Evolutionary conservation across 257 asterid species (phyloP).

Genomic region (Ilex asprella): DNA sequence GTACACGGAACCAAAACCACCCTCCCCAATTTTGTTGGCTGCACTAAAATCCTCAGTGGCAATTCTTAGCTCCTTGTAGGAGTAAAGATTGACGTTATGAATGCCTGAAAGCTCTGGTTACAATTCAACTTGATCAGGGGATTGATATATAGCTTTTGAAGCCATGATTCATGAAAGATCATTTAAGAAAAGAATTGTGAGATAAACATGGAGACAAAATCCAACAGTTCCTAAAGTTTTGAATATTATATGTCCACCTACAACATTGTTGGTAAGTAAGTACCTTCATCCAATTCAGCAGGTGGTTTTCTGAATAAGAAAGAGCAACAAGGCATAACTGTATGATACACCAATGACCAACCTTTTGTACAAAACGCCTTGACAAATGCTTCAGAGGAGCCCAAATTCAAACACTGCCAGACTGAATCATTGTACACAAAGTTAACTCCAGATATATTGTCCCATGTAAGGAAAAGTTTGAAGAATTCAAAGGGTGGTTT

Average conservation of each 20-base stretch:
- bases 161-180: neutral
- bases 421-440: neutral
- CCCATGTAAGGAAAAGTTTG: too few species aligned
- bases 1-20: conserved; percentile 92
- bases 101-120: conserved; percentile 59
- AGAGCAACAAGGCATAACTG: conserved; percentile 69
- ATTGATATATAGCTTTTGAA: neutral
- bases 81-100: conserved; percentile 47
- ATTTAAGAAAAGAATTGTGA: neutral
- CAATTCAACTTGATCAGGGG: conserved; percentile 24
- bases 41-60: conserved; percentile 74
- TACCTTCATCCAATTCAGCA: conserved; percentile 49
- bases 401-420: conserved; percentile 14
- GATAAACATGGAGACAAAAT: neutral
- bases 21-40: conserved; percentile 80
- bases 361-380: conserved; percentile 13
- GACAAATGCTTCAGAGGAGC: conserved; percentile 10
- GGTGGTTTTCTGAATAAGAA: conserved; percentile 30
- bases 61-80: conserved; percentile 58
- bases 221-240: neutral
- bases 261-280: conserved; percentile 21
- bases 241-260: conserved; percentile 1
- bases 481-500: too few species aligned
- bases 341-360: conserved; percentile 19
- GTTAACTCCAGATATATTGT: too few species aligned